Conservation (phyloP, 257 asterid species). For the Craterostigma plantagineum region DNA sequence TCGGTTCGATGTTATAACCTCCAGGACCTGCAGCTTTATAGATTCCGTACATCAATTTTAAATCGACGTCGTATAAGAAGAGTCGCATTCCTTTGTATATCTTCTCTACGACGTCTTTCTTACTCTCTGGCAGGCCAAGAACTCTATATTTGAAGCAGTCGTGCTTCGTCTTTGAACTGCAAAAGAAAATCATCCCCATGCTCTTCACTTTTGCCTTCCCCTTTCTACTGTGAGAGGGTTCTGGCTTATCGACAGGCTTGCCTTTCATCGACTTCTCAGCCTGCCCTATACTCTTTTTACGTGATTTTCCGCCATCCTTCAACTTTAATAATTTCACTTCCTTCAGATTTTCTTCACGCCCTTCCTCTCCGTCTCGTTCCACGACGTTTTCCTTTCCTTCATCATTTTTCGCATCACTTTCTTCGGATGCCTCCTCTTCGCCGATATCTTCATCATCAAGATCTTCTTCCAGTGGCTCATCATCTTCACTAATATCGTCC, state of each 20-base stretch:
- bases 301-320: constrained; percentile 18
- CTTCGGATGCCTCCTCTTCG: constrained; percentile 8
- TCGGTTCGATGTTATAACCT: constrained; percentile 70
- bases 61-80: constrained; percentile 58
- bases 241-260: constrained; percentile 23
- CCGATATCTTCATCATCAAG: constrained; percentile 9
- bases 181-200: constrained; percentile 93
- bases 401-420: constrained; percentile 9
- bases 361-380: too few relatives aligned
- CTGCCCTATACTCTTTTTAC: constrained; percentile 10
- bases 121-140: constrained; percentile 82
- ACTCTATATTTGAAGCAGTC: constrained; percentile 67
- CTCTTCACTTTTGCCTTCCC: constrained; percentile 32
- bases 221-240: constrained; percentile 29
- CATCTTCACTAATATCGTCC: too few relatives aligned
- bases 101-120: constrained; percentile 51
- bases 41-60: constrained; percentile 74
- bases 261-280: constrained; percentile 16
- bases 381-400: constrained; percentile 11
- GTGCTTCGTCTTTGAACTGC: constrained; percentile 69
- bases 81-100: constrained; percentile 81
- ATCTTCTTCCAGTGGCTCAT: constrained; percentile 9
- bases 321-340: constrained; percentile 24
- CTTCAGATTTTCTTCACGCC: background rate
- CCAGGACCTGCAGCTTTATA: constrained; percentile 76